Evolutionary conservation across 176 grass and related monocot genomes (phyloP).

Genomic region (Carex pumila): DNA sequence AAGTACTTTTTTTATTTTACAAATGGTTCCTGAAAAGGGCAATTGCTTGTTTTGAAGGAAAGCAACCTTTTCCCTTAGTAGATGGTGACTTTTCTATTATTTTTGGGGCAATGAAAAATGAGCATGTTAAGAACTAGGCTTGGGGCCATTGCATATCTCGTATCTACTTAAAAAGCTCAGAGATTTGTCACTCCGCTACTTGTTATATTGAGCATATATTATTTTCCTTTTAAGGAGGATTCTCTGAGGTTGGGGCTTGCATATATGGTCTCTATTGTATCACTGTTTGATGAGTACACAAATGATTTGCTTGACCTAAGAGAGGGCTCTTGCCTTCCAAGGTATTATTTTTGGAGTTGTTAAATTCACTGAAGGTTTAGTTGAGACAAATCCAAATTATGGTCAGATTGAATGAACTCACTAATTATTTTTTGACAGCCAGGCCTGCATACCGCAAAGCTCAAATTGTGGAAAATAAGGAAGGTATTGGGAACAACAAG

Average conservation of each 20-base stretch:
- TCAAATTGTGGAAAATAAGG: slow-evolving; percentile 25
- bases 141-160: background rate
- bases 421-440: slow-evolving; percentile 41
- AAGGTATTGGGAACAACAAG: slow-evolving; percentile 21
- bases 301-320: slow-evolving; percentile 91
- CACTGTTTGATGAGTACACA: slow-evolving; percentile 77
- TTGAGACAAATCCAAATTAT: background rate
- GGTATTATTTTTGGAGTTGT: slow-evolving; percentile 28
- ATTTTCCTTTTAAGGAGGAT: slow-evolving; percentile 42
- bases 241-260: slow-evolving; percentile 70
- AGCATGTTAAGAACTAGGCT: background rate
- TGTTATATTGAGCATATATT: background rate
- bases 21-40: background rate
- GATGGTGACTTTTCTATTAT: background rate
- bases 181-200: background rate
- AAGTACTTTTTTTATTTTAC: background rate
- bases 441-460: slow-evolving; percentile 73
- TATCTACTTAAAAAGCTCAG: background rate
- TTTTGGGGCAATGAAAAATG: background rate
- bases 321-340: slow-evolving; percentile 88
- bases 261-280: slow-evolving; percentile 62
- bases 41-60: background rate
- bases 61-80: background rate
- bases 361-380: background rate
- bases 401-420: slow-evolving; percentile 1